Conservation (phyloP, 192 early-diverging fungal species). For the Rhizoclosmatium sp. region DNA sequence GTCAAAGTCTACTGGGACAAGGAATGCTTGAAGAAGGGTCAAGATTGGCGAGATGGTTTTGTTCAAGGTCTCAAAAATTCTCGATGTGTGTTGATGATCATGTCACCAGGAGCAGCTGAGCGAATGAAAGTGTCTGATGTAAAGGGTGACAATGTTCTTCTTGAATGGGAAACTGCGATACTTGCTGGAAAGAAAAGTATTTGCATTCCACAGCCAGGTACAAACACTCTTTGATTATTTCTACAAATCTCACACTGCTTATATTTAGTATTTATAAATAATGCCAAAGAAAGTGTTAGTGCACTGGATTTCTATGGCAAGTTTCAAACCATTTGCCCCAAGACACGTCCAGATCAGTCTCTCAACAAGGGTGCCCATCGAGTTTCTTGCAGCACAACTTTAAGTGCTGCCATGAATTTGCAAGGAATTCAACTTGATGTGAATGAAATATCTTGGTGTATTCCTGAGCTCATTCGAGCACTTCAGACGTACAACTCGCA, state of each 20-base stretch:
- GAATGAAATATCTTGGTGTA: slow-evolving; percentile 25
- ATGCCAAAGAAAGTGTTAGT: not conserved
- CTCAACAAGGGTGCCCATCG: not conserved
- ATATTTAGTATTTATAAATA: slow-evolving; percentile 30
- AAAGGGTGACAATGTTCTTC: slow-evolving; percentile 32
- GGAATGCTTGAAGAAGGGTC: slow-evolving; percentile 34
- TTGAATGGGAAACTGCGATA: slow-evolving; percentile 46
- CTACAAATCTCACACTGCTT: not conserved
- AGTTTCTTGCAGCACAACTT: slow-evolving; percentile 7
- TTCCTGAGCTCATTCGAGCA: slow-evolving; percentile 30
- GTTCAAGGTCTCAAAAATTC: slow-evolving; percentile 40
- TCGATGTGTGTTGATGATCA: slow-evolving; percentile 35
- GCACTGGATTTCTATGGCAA: not conserved
- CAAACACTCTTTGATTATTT: not conserved
- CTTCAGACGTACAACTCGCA: slow-evolving; percentile 8
- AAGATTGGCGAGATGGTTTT: slow-evolving; percentile 27
- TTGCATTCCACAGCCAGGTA: slow-evolving; percentile 26
- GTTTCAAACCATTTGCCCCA: slow-evolving; percentile 23
- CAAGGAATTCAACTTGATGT: slow-evolving; percentile 28
- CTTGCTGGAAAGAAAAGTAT: slow-evolving; percentile 19
- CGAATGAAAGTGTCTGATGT: slow-evolving; percentile 16
- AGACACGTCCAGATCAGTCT: not conserved
- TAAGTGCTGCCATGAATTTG: slow-evolving; percentile 1
- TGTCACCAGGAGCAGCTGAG: slow-evolving; percentile 26
- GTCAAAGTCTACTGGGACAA: slow-evolving; percentile 32